phyloP scores from a whole-genome alignment of 176 grass and related monocot species.

The Musa itinerans region DNA sequence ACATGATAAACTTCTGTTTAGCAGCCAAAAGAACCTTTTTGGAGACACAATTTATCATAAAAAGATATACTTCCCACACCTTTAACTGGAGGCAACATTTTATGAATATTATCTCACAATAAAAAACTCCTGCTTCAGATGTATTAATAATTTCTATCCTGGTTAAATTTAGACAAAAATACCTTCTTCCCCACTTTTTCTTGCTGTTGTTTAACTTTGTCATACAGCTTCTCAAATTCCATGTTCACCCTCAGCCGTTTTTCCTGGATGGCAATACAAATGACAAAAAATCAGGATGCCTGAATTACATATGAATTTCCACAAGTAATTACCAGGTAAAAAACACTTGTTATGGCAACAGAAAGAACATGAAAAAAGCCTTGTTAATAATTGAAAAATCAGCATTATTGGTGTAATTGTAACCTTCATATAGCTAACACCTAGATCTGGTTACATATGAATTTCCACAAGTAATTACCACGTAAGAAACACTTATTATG shows the following conservation, averaged over 20 bases:
- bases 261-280: constrained; percentile 42
- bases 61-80: background rate
- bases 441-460: constrained; percentile 37
- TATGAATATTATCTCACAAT: background rate
- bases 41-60: too few relatives aligned
- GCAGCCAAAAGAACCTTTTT: background rate
- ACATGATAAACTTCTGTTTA: background rate
- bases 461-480: too few relatives aligned
- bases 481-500: too few relatives aligned
- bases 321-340: too few relatives aligned
- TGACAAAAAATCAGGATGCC: constrained; percentile 2
- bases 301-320: too few relatives aligned
- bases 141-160: background rate
- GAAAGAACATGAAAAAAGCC: background rate
- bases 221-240: constrained; percentile 73
- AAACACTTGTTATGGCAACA: too few relatives aligned
- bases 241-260: constrained; percentile 90
- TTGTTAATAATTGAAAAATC: background rate
- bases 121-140: background rate
- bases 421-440: constrained; percentile 88
- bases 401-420: background rate
- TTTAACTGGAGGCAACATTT: background rate
- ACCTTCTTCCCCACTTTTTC: constrained; percentile 97
- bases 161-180: background rate
- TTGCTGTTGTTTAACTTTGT: constrained; percentile 88